Percentiles rank a stretch among this genome's conserved stretches.
Conservation (phyloP, 2,329 filamentous ascomycete species). For the Fusarium sp. region DNA sequence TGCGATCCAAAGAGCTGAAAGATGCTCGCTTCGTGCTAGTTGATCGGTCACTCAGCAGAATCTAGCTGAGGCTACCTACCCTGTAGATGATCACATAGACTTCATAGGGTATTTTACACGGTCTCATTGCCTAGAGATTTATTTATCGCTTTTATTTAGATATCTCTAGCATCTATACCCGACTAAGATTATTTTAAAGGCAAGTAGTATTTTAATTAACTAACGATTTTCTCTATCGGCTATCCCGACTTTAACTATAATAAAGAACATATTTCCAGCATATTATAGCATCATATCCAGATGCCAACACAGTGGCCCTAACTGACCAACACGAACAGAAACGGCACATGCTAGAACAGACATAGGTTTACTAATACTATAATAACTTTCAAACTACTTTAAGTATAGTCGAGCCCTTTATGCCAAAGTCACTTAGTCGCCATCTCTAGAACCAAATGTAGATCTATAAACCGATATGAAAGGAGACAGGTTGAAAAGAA, state of each 20-base stretch:
- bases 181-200: too few relatives aligned
- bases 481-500: background rate
- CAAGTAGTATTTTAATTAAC: too few relatives aligned
- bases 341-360: background rate
- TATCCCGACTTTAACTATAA: too few relatives aligned
- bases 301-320: too few relatives aligned
- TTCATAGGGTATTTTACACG: background rate
- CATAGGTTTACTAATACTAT: too few relatives aligned
- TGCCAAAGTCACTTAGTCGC: background rate
- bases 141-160: background rate
- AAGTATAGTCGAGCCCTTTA: background rate
- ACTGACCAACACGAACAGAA: too few relatives aligned
- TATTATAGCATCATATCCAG: too few relatives aligned
- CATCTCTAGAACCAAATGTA: background rate
- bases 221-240: too few relatives aligned
- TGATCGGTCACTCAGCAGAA: too few relatives aligned
- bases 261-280: too few relatives aligned
- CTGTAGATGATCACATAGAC: background rate
- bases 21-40: too few relatives aligned
- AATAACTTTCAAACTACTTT: background rate
- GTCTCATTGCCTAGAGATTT: background rate
- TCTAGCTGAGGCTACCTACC: background rate
- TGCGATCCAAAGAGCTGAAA: background rate
- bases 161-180: rapidly evolving
- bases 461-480: background rate